Evolutionary conservation across 495 filamentous ascomycete species (phyloP).

Genomic region (Penicillium arizonense): DNA sequence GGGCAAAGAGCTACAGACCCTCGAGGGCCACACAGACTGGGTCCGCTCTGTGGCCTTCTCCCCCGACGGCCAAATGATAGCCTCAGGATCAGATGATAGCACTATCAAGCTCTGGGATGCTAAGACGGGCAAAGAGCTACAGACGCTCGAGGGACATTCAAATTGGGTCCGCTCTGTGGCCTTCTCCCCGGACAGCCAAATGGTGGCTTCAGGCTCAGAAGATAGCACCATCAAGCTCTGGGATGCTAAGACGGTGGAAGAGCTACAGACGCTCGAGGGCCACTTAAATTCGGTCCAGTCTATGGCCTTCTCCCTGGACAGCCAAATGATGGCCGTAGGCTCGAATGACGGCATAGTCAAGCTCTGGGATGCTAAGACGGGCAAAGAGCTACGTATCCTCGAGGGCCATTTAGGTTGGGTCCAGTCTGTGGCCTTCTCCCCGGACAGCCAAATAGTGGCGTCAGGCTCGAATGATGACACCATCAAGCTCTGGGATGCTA

Average conservation of each 20-base stretch:
- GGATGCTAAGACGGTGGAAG: too few relatives aligned
- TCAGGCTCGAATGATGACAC: constrained; percentile 30
- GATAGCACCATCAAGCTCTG: too few relatives aligned
- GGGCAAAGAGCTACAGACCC: too few relatives aligned
- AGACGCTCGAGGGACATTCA: constrained; percentile 19
- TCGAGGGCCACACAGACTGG: too few relatives aligned
- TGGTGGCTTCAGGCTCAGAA: too few relatives aligned
- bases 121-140: constrained; percentile 6
- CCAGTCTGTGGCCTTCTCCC: constrained; percentile 23
- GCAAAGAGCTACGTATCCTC: neutral
- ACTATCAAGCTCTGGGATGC: neutral
- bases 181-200: too few relatives aligned
- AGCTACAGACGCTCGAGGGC: too few relatives aligned
- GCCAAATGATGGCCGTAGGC: constrained; percentile 11
- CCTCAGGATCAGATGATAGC: too few relatives aligned
- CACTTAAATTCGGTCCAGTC: too few relatives aligned
- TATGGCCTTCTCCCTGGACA: constrained; percentile 21
- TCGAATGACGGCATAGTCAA: constrained; percentile 8
- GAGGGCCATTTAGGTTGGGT: constrained; percentile 20
- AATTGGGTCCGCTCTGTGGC: neutral
- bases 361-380: constrained; percentile 2
- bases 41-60: too few relatives aligned
- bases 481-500: constrained; percentile 17
- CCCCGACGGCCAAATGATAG: too few relatives aligned
- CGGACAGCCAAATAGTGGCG: constrained; percentile 24